Conservation (phyloP, 768 basidiomycete species). For the Mycena galopus region DNA sequence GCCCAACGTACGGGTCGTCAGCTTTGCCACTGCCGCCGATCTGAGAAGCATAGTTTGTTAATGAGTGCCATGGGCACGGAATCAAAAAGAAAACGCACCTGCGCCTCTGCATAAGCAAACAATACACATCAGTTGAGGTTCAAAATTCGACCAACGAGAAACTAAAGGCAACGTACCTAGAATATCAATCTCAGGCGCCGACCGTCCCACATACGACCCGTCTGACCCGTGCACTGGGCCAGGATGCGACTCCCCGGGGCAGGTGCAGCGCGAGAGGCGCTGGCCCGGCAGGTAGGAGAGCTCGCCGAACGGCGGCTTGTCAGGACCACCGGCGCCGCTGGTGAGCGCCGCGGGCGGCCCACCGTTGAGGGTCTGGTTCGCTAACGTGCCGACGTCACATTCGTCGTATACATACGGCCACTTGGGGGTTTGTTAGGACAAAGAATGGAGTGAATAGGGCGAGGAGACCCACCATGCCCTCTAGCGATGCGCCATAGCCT, state of each 20-base stretch:
- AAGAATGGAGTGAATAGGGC: neutral
- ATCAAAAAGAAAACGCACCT: conserved; percentile 22
- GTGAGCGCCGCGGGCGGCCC: conserved; percentile 61
- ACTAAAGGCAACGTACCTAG: conserved; percentile 46
- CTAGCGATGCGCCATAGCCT: conserved; percentile 67
- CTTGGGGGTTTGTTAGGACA: conserved; percentile 37
- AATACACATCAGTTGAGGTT: neutral
- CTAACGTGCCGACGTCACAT: conserved; percentile 84
- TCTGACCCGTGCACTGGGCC: conserved; percentile 59
- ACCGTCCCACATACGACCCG: conserved; percentile 64
- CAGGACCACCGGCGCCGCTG: conserved; percentile 58
- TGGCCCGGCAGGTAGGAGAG: conserved; percentile 66
- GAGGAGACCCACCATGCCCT: conserved; percentile 61
- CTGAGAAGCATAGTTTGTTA: neutral
- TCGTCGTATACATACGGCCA: conserved; percentile 58
- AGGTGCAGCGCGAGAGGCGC: conserved; percentile 70
- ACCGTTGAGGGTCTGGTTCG: conserved; percentile 77
- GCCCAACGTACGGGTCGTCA: conserved; percentile 25
- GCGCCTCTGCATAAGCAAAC: conserved; percentile 51
- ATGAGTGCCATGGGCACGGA: neutral
- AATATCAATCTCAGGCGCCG: conserved; percentile 74
- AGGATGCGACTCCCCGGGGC: conserved; percentile 68
- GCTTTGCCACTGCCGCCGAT: conserved; percentile 33
- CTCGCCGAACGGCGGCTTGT: conserved; percentile 47
- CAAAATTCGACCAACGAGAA: neutral